Conservation (phyloP, 371 early-diverging fungal species). For the Apophysomyces elegans region DNA sequence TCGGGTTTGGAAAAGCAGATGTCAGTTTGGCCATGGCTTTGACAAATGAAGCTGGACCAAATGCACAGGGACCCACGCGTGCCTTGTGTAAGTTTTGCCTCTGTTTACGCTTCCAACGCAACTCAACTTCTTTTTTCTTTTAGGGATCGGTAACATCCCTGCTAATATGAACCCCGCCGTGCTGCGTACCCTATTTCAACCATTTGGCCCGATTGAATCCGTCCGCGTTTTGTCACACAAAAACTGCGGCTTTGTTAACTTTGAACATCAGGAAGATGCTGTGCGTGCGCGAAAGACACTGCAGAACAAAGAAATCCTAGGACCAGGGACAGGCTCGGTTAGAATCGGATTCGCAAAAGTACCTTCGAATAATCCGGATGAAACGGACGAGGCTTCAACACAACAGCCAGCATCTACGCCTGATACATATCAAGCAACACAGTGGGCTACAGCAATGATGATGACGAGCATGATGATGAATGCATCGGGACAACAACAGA, state of each 20-base stretch:
- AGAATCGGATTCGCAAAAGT: constrained; percentile 92
- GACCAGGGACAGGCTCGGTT: constrained; percentile 77
- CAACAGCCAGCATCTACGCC: constrained; percentile 11
- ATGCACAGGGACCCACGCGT: constrained; percentile 48
- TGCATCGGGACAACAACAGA: constrained; percentile 20
- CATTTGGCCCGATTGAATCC: constrained; percentile 92
- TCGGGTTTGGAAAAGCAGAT: constrained; percentile 45
- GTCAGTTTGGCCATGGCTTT: constrained; percentile 44
- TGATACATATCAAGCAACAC: constrained; percentile 37
- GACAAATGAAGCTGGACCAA: constrained; percentile 56
- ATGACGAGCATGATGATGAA: constrained; percentile 47
- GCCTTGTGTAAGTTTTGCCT: constrained; percentile 44
- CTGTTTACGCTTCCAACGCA: background rate
- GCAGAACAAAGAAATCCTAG: constrained; percentile 89
- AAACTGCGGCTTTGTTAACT: constrained; percentile 98
- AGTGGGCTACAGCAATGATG: constrained; percentile 45
- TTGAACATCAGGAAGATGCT: constrained; percentile 87
- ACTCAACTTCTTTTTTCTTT: background rate
- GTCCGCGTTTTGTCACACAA: constrained; percentile 95
- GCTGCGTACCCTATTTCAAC: constrained; percentile 75
- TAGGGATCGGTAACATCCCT: constrained; percentile 95
- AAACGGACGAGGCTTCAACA: background rate
- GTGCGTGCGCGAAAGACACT: constrained; percentile 83
- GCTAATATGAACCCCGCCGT: constrained; percentile 79
- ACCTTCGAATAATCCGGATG: constrained; percentile 27